Base-by-base conservation (phyloP, 345 rosid genomes). In the Limnanthes douglasii region DNA sequence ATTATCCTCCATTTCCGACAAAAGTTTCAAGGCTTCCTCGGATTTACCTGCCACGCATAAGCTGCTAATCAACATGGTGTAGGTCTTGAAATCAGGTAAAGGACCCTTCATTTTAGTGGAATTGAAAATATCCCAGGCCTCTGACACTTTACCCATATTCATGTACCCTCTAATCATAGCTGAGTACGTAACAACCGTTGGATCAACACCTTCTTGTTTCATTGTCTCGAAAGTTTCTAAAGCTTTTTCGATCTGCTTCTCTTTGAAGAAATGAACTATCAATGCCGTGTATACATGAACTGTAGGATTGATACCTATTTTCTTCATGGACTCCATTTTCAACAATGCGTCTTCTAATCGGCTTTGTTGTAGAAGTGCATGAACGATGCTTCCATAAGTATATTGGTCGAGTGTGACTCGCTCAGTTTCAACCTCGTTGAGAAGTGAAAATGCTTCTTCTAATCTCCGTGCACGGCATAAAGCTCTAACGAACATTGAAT, bases 231-330 rank as follows among this genome's bases (percentile, higher is more conserved):
- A 72, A 21, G 39, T 66, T 42, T 61, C 82, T 47, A 51, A 5
- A 4, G 69, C 86, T 24, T 60, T 70, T 3, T 52, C 69, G 0
- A 48, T 41, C 51, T 75, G 72, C 46, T 65, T 81, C 60, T 64
- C 81, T 57, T 57, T 81, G 38, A 78, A 67, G 67, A 57, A 78
- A 38, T 78, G 69, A 22, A 62, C 70, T 8, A 73, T 62, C 5
- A 81, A 54, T 34, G 94, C 77, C 14, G 96, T 81, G 11, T 81
- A 77, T 18, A 70, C 79, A 40, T 78, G 94, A 23, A 69, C 74
- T 1, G 68, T 59, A 0, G 92, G 84, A 40, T 41, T 30, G 33
- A 65, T 48, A 27, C 84, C 78, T 3, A 37, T 53, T 50, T 56
- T 59, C 50, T 72, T 81, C 92, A 86, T 68, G 2, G 61, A 61